Conservation (phyloP, 176 grass and related monocot genomes). For the Zoysia pacifica region DNA sequence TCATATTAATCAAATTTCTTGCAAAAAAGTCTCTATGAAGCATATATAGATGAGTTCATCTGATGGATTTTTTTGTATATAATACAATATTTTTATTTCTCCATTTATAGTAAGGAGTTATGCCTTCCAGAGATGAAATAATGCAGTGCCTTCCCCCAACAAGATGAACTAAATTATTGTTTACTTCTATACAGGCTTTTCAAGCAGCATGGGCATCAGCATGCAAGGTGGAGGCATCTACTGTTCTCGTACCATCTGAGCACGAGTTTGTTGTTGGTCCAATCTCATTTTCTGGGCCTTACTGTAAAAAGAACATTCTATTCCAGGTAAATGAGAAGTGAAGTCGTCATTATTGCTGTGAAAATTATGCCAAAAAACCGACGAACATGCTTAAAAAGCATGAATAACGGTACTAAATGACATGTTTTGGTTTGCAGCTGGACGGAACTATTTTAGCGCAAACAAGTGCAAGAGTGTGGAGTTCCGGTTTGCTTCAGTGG, state of each 20-base stretch:
- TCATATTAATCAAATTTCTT: background rate
- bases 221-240: slow-evolving; percentile 84
- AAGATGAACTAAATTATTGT: slow-evolving; percentile 16
- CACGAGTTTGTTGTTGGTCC: slow-evolving; percentile 72
- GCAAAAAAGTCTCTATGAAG: background rate
- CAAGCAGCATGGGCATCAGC: slow-evolving; percentile 81
- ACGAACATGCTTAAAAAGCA: slow-evolving; percentile 8
- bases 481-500: slow-evolving; percentile 78
- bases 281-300: slow-evolving; percentile 88
- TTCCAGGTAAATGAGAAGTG: slow-evolving; percentile 66
- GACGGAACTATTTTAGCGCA: slow-evolving; percentile 79
- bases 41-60: background rate
- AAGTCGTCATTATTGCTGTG: background rate
- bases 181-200: slow-evolving; percentile 62
- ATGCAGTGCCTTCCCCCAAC: slow-evolving; percentile 1
- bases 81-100: background rate
- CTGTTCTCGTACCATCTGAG: slow-evolving; percentile 67
- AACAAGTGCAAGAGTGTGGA: slow-evolving; percentile 59
- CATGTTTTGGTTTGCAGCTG: slow-evolving; percentile 49
- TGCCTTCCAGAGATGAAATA: background rate
- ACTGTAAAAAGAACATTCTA: slow-evolving; percentile 80
- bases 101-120: background rate
- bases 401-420: background rate
- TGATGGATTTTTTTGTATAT: background rate
- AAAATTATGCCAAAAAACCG: background rate